Evolutionary conservation across 192 early-diverging fungal species (phyloP).

Genomic region (Rhizophagus clarus): DNA sequence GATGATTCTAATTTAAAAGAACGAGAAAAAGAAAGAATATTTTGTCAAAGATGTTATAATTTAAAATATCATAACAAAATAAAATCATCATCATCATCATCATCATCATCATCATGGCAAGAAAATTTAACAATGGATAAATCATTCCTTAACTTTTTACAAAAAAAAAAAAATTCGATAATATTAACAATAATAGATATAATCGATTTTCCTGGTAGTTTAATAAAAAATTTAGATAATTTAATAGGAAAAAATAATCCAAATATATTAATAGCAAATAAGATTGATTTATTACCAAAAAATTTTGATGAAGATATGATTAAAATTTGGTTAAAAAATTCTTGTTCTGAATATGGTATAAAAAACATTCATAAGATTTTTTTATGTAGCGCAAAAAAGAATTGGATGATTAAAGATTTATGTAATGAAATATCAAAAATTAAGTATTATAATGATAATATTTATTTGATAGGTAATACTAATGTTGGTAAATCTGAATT

Average conservation of each 20-base stretch:
- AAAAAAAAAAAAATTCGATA: conserved; percentile 51
- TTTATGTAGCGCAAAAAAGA: conserved; percentile 64
- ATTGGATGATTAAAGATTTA: conserved; percentile 54
- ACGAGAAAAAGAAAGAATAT: neutral
- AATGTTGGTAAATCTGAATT: conserved; percentile 82
- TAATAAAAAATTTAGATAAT: conserved; percentile 51
- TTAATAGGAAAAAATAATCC: conserved; percentile 50
- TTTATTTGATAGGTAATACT: conserved; percentile 72
- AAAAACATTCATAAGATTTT: conserved; percentile 46
- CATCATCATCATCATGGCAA: conserved; percentile 39
- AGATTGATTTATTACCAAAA: conserved; percentile 67
- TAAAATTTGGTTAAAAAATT: conserved; percentile 51
- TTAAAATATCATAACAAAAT: conserved; percentile 57
- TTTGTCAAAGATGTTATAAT: conserved; percentile 71
- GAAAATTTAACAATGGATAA: conserved; percentile 53
- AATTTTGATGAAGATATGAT: conserved; percentile 52
- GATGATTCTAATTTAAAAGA: too few relatives aligned
- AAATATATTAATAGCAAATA: conserved; percentile 68
- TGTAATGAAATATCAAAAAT: conserved; percentile 45
- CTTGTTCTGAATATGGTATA: conserved; percentile 25
- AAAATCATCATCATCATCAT: neutral
- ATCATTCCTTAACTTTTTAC: conserved; percentile 56
- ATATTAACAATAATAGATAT: conserved; percentile 66
- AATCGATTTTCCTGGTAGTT: conserved; percentile 67
- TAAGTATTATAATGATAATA: conserved; percentile 48